A percentile compares a stretch with the other conserved stretches of the same genome.
These are phyloP conservation scores for Quercus glauca DNA, from an alignment of 306 rosid genomes.

Conservation along the genomic window DNA sequence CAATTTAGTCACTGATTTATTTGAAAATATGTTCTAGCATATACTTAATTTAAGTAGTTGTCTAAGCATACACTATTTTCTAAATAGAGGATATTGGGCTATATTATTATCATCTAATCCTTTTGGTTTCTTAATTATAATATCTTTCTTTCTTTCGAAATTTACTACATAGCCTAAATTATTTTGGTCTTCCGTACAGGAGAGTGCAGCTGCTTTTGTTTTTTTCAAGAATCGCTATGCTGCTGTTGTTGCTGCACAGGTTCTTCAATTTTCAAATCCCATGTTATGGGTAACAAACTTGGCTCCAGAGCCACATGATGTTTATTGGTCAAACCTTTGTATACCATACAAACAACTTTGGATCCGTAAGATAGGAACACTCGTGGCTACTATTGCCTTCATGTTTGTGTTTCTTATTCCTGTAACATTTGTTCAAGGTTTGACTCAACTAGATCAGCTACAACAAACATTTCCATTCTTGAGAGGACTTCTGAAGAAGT, in stretches of 20 bases:
- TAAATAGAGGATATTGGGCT: neutral
- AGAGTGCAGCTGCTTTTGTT: conserved; percentile 86
- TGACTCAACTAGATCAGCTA: conserved; percentile 77
- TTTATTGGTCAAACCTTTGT: conserved; percentile 92
- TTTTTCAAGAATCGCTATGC: conserved; percentile 91
- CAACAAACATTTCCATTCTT: conserved; percentile 70
- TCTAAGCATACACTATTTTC: neutral
- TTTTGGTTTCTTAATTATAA: neutral
- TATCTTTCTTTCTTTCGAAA: neutral
- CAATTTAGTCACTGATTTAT: neutral
- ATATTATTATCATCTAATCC: neutral
- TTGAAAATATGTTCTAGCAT: neutral
- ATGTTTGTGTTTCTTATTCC: conserved; percentile 79
- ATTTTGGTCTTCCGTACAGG: conserved; percentile 46
- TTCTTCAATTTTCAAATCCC: conserved; percentile 93
- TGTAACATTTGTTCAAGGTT: conserved; percentile 77
- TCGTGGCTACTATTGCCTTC: conserved; percentile 62
- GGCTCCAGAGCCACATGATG: conserved; percentile 90
- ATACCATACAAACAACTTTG: conserved; percentile 86
- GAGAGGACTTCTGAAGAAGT: conserved; percentile 58
- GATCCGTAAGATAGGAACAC: conserved; percentile 75
- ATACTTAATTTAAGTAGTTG: neutral
- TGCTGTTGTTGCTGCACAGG: conserved; percentile 58
- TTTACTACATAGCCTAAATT: neutral
- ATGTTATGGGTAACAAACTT: conserved; percentile 83